Evolutionary conservation across 345 rosid genomes (phyloP), one percentile per base, ranked within the genome.

Genomic region (Microcos paniculata): DNA sequence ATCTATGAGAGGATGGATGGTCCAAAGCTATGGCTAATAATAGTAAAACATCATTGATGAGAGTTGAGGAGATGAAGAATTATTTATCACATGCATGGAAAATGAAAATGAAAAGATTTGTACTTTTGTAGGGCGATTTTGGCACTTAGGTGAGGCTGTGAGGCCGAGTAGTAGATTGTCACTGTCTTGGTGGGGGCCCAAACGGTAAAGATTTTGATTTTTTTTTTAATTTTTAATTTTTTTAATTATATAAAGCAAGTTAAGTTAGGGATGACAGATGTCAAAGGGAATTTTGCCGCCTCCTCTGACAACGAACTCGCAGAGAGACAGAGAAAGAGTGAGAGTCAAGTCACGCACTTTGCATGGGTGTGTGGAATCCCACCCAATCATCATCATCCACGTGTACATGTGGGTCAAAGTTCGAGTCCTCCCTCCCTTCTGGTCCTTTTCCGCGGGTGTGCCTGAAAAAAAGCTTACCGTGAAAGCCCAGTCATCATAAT

Each of bases 401-500:
- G 87, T 81, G 76, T 52, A 48, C 19, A 0, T 57, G 72, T 77
- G 80, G 85, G 85, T 79, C 70, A 82, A 78, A 38, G 73, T 78
- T 80, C 80, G 80, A 38, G 71, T 79, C 80, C 71, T 74, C 30
- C 73, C 57, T 67, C n/a, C n/a, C n/a, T n/a, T n/a, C n/a, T 62
- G 12, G 78, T 84, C 81, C 65, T 61, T 81, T 51, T 83, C 87
- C n/a, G 80, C 79, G 82, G 81, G 85, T 80, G 82, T 75, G 74
- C 28, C n/a, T 31, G 31, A 19, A 66, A 45, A n/a, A 66, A 35
- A 10, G 7, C 51, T 7, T 48, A 1, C 73, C 79, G 62, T 76
- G 62, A 43, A 62, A 62, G 13, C 21, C 6, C 28, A 14, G 48
- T 43, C 11, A 58, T 10, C 24, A 31, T 19, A 70, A 7, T 26